Evolutionary conservation across 2,329 filamentous ascomycete species (phyloP).

Genomic region (Esteya vermicola): DNA sequence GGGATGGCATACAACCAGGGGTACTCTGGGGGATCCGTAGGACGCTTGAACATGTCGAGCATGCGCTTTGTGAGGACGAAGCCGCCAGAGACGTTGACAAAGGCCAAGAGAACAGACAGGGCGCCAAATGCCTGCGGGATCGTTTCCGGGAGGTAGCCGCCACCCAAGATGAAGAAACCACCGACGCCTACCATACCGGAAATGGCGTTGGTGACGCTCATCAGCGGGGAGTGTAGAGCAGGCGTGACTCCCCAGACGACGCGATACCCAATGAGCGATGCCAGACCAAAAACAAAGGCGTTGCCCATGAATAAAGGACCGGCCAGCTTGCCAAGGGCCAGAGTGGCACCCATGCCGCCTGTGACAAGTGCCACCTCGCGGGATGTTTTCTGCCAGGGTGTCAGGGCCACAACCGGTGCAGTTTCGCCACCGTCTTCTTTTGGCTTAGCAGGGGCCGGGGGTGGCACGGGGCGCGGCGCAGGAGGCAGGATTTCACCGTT

Average conservation of each 20-base stretch:
- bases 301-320: conserved; percentile 80
- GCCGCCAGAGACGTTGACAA: conserved; percentile 77
- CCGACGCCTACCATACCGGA: conserved; percentile 83
- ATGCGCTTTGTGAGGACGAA: conserved; percentile 89
- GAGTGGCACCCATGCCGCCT: conserved; percentile 59
- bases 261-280: conserved; percentile 74
- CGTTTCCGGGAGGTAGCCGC: conserved; percentile 62
- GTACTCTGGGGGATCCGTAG: conserved; percentile 78
- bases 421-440: conserved; percentile 44
- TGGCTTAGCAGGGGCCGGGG: conserved; percentile 37
- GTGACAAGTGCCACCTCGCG: conserved; percentile 64
- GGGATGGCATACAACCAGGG: conserved; percentile 77
- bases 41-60: conserved; percentile 82
- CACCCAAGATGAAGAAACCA: conserved; percentile 78
- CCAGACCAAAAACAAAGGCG: conserved; percentile 70
- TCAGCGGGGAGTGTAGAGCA: conserved; percentile 73
- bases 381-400: conserved; percentile 67
- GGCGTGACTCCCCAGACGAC: conserved; percentile 79
- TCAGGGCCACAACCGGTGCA: conserved; percentile 47
- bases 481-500: conserved; percentile 64
- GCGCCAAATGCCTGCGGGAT: conserved; percentile 69
- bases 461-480: conserved; percentile 53
- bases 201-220: conserved; percentile 90
- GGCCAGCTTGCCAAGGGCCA: conserved; percentile 69
- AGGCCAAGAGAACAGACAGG: conserved; percentile 67